Conservation (phyloP, 2,329 filamentous ascomycete species). For the Pseudocercospora fijiensis region DNA sequence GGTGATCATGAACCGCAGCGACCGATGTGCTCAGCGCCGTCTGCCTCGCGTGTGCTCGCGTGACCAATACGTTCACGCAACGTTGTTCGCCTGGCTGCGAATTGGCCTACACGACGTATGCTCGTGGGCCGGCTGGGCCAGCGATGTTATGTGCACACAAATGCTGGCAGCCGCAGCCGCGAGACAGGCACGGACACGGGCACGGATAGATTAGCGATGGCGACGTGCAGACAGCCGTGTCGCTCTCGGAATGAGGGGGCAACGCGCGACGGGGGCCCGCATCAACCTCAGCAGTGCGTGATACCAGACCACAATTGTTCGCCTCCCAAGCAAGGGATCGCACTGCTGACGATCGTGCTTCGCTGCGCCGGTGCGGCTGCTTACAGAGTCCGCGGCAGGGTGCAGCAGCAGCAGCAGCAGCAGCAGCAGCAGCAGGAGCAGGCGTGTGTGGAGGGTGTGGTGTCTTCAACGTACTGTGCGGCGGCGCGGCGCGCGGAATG, state of each 20-base stretch:
- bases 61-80: constrained; percentile 11
- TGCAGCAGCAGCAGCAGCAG: too few species aligned
- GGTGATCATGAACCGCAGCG: constrained; percentile 20
- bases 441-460: neutral
- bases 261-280: constrained; percentile 14
- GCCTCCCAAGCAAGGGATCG: constrained; percentile 10
- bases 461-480: neutral
- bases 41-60: constrained; percentile 17
- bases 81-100: neutral
- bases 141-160: constrained; percentile 16
- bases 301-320: neutral
- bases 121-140: constrained; percentile 6
- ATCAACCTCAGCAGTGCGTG: constrained; percentile 12
- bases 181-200: constrained; percentile 9
- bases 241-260: constrained; percentile 10
- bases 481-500: neutral
- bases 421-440: too few species aligned
- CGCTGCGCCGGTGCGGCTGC: constrained; percentile 12
- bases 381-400: constrained; percentile 3
- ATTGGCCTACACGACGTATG: constrained; percentile 3
- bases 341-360: constrained; percentile 8
- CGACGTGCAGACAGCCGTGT: constrained; percentile 17
- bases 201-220: constrained; percentile 27
- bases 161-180: constrained; percentile 27
- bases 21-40: constrained; percentile 9